Evolutionary conservation across 768 basidiomycete species (phyloP), one percentile per base, ranked within the genome.

Genomic region (Kwoniella sp.): DNA sequence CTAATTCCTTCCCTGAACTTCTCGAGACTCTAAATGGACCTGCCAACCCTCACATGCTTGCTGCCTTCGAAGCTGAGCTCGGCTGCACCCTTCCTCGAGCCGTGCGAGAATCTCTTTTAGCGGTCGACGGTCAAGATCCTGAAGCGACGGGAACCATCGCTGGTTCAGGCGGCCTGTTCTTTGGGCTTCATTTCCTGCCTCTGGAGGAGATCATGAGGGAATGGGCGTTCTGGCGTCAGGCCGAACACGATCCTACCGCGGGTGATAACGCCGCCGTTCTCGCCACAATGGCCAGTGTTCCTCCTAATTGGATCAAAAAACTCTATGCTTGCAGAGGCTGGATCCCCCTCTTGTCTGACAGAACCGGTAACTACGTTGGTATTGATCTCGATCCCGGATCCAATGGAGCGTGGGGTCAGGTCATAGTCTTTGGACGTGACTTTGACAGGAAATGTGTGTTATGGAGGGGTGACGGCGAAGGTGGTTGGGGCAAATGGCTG

Each of bases 401-500:
- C 26, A 68, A 60, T 25, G 93, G 92, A 48, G 81, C 85, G 9
- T 83, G 84, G 58, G 96, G 96, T 6, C 96, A 99, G 77, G 95
- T 97, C 51, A 96, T 99, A 62, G 88, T 97, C 53, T 99, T 98
- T 78, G 96, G 96, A n/a, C 86, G 96, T 55, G 96, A 98, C 77
- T 97, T 98, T 80, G 96, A 99, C 80, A 90, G 92, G 12, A 99
- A 99, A 77, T 91, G 96, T 37, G 94, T 98, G 46, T 83, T 98
- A 50, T 97, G 89, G 88, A 84, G 85, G 55, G 96, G 96, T 8
- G 92, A 97, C 61, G 92, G 93, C 8, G 84, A 85, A 17, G 87
- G 85, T 10, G 96, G 95, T 3, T 99, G 96, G 95, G 96, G 91
- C 36, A 87, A 88, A 73, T 99, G 93, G 92, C 81, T 98, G 55